Conservation (phyloP, 2,329 filamentous ascomycete species). For the Herpotrichia juniperi region DNA sequence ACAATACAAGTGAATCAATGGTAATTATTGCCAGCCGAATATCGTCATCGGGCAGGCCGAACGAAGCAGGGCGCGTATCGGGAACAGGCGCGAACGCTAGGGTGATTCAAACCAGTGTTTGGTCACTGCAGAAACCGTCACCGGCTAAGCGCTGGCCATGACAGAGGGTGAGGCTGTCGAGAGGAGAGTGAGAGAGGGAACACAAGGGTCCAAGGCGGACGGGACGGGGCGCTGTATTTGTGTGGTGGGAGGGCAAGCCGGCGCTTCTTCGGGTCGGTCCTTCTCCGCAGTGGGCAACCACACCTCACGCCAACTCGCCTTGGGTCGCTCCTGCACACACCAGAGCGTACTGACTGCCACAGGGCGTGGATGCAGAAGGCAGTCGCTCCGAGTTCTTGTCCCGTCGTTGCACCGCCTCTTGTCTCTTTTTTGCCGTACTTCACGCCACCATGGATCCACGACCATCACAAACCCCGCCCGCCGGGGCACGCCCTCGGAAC, state of each 20-base stretch:
- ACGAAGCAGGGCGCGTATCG: background rate
- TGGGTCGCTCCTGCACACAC: conserved; percentile 6
- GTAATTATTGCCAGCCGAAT: background rate
- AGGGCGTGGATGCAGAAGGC: conserved; percentile 2
- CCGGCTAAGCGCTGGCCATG: background rate
- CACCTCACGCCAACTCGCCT: conserved; percentile 6
- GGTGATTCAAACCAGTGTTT: background rate
- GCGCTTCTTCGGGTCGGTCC: background rate
- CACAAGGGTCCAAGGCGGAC: background rate
- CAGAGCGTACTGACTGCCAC: conserved; percentile 3
- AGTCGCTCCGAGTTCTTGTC: background rate
- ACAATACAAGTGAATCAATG: too few species aligned
- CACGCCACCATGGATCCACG: conserved; percentile 37
- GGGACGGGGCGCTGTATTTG: conserved; percentile 1
- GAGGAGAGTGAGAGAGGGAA: background rate
- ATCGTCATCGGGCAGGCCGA: background rate
- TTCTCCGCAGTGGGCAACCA: background rate
- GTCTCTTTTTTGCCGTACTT: conserved; percentile 13
- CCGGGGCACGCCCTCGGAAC: conserved; percentile 34
- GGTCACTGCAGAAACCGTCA: background rate
- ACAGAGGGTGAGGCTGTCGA: background rate
- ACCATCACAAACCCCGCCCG: conserved; percentile 40
- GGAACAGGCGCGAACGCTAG: background rate
- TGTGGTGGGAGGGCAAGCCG: background rate
- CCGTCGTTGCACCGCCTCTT: background rate